Evolutionary conservation across 2,329 filamentous ascomycete species (phyloP), one percentile per base, ranked within the genome.

Genomic region (Piedraia hortae): DNA sequence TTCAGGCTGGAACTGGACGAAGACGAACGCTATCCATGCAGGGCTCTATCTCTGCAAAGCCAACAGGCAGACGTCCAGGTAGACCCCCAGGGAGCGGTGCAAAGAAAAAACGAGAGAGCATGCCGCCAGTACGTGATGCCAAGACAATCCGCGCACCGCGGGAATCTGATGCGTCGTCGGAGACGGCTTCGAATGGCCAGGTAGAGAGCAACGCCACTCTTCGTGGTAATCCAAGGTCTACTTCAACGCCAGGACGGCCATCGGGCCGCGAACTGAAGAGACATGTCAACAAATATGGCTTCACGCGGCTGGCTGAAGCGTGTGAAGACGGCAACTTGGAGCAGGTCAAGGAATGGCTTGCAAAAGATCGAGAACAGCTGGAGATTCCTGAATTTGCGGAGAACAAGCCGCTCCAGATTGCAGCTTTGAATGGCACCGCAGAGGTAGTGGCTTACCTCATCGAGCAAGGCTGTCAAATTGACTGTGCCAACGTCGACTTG

Each of bases 361-460:
- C 59, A 5, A 74, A 88, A 39, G 62, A 78, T 10, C 78, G 77
- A 0, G 74, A 88, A 29, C 78, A 93, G 43, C 46, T 93, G 24
- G 74, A 97, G 34, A 61, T 80, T 26, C 65, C 74, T 12, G 85
- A 97, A 39, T 88, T 90, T 41, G 85, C 85, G 8, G 75, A 77
- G n/a, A 93, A 93, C 37, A 88, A 82, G 1, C 85, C 85, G 12
- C 54, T 97, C 15, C 85, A 97, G 44, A 85, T 90, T 32, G 82
- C 85, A 15, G 67, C 80, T 14, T 56, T 97, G 26, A 71, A 85
- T 38, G 85, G 85, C 4, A 73, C 69, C 42, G 67, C 68, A 14
- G 63, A 85, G 24, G 80, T 93, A 25, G 85, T 93, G 17, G 67
- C 73, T 40, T 70, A 89, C 23, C 51, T 97, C 17, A 65, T 97